Conservation (phyloP, 2,329 filamentous ascomycete genomes). For the Claviceps sp. region DNA sequence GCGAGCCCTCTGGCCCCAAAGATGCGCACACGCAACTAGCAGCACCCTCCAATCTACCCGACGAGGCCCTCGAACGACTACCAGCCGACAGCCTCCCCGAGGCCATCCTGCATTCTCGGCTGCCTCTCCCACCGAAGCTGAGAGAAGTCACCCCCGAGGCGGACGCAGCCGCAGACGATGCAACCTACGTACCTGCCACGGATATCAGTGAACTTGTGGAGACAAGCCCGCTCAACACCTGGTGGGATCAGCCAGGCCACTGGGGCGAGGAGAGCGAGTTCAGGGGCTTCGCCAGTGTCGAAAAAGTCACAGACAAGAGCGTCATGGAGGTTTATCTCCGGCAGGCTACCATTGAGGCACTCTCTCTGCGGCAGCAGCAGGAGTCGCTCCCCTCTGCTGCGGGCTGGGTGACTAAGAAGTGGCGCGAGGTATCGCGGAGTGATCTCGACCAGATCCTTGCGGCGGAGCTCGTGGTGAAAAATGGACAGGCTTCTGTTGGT, state of each 20-base stretch:
- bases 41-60: constrained; percentile 16
- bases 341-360: constrained; percentile 38
- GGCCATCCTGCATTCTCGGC: constrained; percentile 16
- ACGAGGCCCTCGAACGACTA: constrained; percentile 15
- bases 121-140: constrained; percentile 16
- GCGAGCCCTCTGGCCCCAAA: constrained; percentile 23
- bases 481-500: constrained; percentile 26
- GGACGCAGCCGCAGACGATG: constrained; percentile 21
- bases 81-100: constrained; percentile 13
- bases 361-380: constrained; percentile 23
- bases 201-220: constrained; percentile 31
- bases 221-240: constrained; percentile 32
- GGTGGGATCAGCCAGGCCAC: constrained; percentile 42
- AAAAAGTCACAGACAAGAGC: constrained; percentile 27
- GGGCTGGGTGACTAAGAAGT: constrained; percentile 20
- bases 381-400: constrained; percentile 15
- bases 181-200: constrained; percentile 34
- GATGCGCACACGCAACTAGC: constrained; percentile 25
- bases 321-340: constrained; percentile 35
- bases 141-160: constrained; percentile 6
- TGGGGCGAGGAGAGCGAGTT: constrained; percentile 35
- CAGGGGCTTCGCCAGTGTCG: constrained; percentile 26
- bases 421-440: constrained; percentile 18
- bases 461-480: constrained; percentile 24
- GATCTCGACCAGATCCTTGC: constrained; percentile 23